Evolutionary conservation across 2,329 filamentous ascomycete species (phyloP).

Genomic region (Canariomyces notabilis): DNA sequence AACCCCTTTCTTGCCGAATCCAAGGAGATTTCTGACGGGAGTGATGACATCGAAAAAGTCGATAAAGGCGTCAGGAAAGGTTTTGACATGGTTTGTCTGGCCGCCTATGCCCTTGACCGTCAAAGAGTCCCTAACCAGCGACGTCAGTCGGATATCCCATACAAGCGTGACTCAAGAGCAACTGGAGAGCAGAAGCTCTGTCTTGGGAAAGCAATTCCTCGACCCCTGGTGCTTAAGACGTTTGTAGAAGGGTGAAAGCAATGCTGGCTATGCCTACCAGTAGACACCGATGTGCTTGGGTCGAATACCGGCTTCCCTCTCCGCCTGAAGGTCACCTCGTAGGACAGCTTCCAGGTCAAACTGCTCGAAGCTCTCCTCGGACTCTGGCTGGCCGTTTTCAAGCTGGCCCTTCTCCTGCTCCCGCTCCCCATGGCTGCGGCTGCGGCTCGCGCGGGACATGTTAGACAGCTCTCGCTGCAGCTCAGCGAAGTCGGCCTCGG

Average conservation of each 20-base stretch:
- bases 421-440: conserved; percentile 43
- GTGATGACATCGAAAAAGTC: conserved; percentile 71
- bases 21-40: conserved; percentile 59
- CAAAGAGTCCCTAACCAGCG: too few relatives aligned
- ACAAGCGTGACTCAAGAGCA: too few relatives aligned
- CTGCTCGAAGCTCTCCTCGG: conserved; percentile 46
- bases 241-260: too few relatives aligned
- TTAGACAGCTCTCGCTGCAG: conserved; percentile 58
- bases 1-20: conserved; percentile 59
- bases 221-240: too few relatives aligned
- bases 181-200: too few relatives aligned
- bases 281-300: conserved; percentile 74
- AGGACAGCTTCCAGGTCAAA: conserved; percentile 75
- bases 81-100: conserved; percentile 64
- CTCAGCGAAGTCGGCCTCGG: conserved; percentile 65
- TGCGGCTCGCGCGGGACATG: conserved; percentile 48
- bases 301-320: conserved; percentile 72
- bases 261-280: too few relatives aligned
- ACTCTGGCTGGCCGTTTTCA: conserved; percentile 34
- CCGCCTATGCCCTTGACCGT: conserved; percentile 73
- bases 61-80: conserved; percentile 72
- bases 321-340: conserved; percentile 65
- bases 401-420: conserved; percentile 55
- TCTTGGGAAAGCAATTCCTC: too few relatives aligned
- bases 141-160: too few relatives aligned